Base-by-base conservation (phyloP, 1,139 yeast genomes). In the Pichia sp. region DNA sequence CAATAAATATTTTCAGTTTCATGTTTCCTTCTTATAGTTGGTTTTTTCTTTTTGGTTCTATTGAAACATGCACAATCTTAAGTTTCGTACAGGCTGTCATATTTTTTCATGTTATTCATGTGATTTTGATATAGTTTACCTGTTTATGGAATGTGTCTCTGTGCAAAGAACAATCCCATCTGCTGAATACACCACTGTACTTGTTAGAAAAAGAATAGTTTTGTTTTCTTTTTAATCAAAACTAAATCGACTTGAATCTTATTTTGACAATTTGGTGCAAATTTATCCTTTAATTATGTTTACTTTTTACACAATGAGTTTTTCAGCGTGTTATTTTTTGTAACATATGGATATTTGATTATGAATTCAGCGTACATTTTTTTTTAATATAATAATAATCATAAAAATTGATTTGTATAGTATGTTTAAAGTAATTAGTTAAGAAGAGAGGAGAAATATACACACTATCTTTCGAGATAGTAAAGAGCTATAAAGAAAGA, bases 141-240 rank as follows among this genome's bases (percentile, higher is more conserved):
- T 16, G 33, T 10, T 16, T 25, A 31, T 23, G 50, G 51, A 48
- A 50, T 50, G 53, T 50, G 53, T 50, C 53, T 46, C 50, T 48
- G 53, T 50, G 53, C 51, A 31, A 20, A 48, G 51, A 50, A 32
- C 7, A 9, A 32, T 3, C 6, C 8, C 26, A 4, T 32, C 16
- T 32, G 35, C 35, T 32, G 35, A 25, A 32, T 32, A 25, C 35
- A 32, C 16, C 16, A 16, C 16, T 16, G 16, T 16, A 16, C 16
- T 16, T 16, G 16, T 16, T 16, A 16, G 16, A 16, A 16, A 16
- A 16, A 16, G 16, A 16, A 16, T 16, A 16, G 16, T 16, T 16
- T 16, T 16, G 16, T 16, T 16, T 16, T 16, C 16, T 16, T 16
- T 16, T 16, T 16, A 16, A 16, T 16, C 16, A 16, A 16, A 16